phyloP scores from a whole-genome alignment of 2,329 filamentous ascomycete species.

The Phoma sp. region DNA sequence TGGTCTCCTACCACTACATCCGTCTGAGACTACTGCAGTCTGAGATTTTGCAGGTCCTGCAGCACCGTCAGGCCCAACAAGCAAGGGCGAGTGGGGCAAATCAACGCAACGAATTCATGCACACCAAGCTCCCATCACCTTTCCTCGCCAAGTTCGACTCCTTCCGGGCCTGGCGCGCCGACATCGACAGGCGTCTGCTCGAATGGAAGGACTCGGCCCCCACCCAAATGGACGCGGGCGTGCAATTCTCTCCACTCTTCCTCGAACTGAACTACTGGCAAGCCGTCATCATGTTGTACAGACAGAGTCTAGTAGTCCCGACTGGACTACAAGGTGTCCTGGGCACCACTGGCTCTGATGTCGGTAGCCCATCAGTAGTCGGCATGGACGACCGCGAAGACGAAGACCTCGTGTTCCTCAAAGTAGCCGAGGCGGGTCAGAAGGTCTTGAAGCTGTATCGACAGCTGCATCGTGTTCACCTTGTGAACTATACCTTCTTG shows the following conservation, averaged over 20 bases:
- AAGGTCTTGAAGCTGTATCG: conserved; percentile 90
- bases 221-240: conserved; percentile 78
- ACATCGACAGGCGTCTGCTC: conserved; percentile 82
- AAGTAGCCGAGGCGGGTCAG: conserved; percentile 93
- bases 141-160: conserved; percentile 85
- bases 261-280: conserved; percentile 98
- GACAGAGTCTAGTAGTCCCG: conserved; percentile 87
- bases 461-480: conserved; percentile 82
- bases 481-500: conserved; percentile 95
- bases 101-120: conserved; percentile 74
- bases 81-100: conserved; percentile 73
- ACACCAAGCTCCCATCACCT: conserved; percentile 79
- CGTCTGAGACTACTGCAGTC: conserved; percentile 87
- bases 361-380: conserved; percentile 64
- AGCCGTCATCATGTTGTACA: conserved; percentile 92
- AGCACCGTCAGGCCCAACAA: conserved; percentile 87
- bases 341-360: conserved; percentile 63
- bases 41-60: conserved; percentile 91
- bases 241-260: conserved; percentile 88
- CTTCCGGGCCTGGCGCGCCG: conserved; percentile 85
- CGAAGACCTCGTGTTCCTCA: conserved; percentile 89
- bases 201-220: conserved; percentile 89
- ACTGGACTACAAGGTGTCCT: conserved; percentile 83
- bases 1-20: conserved; percentile 91
- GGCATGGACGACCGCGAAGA: conserved; percentile 76